These are phyloP conservation scores for Secale cereale DNA, from an alignment of 176 grass and related monocot species.

Conservation along the genomic window DNA sequence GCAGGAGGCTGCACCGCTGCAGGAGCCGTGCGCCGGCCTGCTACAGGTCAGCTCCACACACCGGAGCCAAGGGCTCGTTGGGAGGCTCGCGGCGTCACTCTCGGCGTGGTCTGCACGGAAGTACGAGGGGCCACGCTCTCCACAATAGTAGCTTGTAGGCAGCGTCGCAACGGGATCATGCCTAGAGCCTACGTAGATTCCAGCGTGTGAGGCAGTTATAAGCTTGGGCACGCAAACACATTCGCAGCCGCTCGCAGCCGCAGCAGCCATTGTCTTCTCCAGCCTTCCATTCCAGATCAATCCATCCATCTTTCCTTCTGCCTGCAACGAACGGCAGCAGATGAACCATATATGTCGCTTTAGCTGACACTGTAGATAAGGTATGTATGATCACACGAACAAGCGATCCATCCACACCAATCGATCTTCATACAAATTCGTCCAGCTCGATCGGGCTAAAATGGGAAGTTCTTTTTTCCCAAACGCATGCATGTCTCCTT, in stretches of 20 bases:
- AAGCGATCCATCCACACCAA: neutral
- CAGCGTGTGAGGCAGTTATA: neutral
- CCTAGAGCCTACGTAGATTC: neutral
- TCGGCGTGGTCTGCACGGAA: neutral
- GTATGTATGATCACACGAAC: neutral
- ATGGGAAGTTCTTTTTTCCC: too few relatives aligned
- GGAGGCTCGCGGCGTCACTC: too few relatives aligned
- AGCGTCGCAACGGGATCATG: neutral
- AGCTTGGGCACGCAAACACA: too few relatives aligned
- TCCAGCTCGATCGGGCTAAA: neutral
- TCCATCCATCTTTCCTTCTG: neutral
- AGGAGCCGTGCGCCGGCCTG: too few relatives aligned
- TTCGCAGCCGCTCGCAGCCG: neutral
- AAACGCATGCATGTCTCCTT: too few relatives aligned
- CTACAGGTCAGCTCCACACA: too few relatives aligned
- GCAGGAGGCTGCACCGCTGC: too few relatives aligned
- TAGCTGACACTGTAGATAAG: neutral
- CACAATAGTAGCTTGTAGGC: neutral
- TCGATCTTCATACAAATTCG: neutral
- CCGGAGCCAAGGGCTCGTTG: too few relatives aligned
- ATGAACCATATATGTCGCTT: too few relatives aligned
- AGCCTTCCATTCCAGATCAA: neutral
- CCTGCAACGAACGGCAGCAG: too few relatives aligned
- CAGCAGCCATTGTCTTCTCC: neutral
- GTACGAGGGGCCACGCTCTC: too few relatives aligned